phyloP scores from a whole-genome alignment of 352 stramenopile species.

The Pythium brachiatum region DNA sequence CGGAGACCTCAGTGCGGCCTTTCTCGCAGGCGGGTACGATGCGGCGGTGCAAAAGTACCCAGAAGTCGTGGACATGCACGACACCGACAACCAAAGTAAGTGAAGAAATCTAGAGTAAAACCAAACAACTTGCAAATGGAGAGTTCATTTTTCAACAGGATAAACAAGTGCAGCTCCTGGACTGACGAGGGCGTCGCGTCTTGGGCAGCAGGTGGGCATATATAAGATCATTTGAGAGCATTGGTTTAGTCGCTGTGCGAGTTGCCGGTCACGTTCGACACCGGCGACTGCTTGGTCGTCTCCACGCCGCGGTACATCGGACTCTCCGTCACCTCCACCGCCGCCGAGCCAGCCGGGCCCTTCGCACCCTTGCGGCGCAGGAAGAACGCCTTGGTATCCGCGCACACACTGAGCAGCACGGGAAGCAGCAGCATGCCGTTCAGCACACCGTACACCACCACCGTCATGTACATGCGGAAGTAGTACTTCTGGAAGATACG shows the following conservation, averaged over 20 bases:
- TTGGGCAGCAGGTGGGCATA: no score
- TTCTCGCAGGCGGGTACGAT: slow-evolving; percentile 39
- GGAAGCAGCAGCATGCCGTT: slow-evolving; percentile 70
- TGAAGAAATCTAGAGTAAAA: not conserved
- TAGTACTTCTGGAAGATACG: slow-evolving; percentile 90
- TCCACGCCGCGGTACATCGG: slow-evolving; percentile 25
- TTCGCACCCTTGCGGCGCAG: slow-evolving; percentile 26
- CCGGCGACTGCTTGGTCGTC: slow-evolving; percentile 13
- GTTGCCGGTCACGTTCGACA: slow-evolving; percentile 20
- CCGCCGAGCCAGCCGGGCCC: slow-evolving; percentile 1
- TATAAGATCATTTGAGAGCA: no score
- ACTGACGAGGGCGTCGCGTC: no score
- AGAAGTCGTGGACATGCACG: slow-evolving; percentile 27
- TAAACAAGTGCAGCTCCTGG: no score
- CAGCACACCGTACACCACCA: slow-evolving; percentile 77
- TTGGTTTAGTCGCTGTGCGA: no score
- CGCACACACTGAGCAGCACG: slow-evolving; percentile 50
- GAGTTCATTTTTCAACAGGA: not conserved
- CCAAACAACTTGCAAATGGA: not conserved
- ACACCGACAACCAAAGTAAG: not conserved
- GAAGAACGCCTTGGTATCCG: slow-evolving; percentile 47
- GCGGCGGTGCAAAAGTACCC: slow-evolving; percentile 31
- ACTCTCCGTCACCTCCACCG: slow-evolving; percentile 23
- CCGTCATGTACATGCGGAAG: slow-evolving; percentile 88
- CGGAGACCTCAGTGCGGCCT: slow-evolving; percentile 44